Conservation (phyloP, 805 yeast species). For the Ogataea angusta region DNA sequence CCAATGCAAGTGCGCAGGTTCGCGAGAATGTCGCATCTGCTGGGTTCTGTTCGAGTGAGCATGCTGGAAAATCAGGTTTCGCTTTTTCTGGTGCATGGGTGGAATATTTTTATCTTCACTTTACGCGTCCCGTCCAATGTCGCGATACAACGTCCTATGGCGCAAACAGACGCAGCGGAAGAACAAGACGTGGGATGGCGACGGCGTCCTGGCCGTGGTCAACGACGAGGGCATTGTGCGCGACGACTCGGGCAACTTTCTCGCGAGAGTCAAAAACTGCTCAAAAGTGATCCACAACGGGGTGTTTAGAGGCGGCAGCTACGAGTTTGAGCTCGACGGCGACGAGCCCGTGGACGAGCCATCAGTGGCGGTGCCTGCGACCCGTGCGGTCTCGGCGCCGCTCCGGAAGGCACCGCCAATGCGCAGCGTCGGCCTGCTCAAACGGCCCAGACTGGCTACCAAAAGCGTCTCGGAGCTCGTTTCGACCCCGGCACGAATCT, state of each 20-base stretch:
- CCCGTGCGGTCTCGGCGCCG: background rate
- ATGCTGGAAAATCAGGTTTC: background rate
- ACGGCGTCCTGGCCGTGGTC: conserved; percentile 56
- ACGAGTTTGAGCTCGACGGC: conserved; percentile 62
- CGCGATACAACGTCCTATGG: conserved; percentile 46
- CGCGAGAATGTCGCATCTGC: background rate
- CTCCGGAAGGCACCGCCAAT: background rate
- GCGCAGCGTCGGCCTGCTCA: conserved; percentile 5
- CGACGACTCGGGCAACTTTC: conserved; percentile 29
- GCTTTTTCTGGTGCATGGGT: conserved; percentile 4
- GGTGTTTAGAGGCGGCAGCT: conserved; percentile 49
- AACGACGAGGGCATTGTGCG: conserved; percentile 22
- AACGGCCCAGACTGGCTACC: conserved; percentile 4
- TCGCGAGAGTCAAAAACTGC: conserved; percentile 21
- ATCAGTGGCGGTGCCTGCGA: background rate
- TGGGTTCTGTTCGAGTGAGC: background rate
- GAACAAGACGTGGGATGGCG: conserved; percentile 94
- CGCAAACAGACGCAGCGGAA: conserved; percentile 73
- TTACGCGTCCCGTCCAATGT: conserved; percentile 2
- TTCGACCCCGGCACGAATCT: conserved; percentile 8
- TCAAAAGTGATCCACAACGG: conserved; percentile 22
- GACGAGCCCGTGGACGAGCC: conserved; percentile 27
- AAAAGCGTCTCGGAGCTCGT: conserved; percentile 5
- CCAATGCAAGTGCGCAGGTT: conserved; percentile 15
- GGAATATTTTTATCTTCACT: background rate